phyloP scores from a whole-genome alignment of 805 yeast species.

The Saturnispora serradocipensis region DNA sequence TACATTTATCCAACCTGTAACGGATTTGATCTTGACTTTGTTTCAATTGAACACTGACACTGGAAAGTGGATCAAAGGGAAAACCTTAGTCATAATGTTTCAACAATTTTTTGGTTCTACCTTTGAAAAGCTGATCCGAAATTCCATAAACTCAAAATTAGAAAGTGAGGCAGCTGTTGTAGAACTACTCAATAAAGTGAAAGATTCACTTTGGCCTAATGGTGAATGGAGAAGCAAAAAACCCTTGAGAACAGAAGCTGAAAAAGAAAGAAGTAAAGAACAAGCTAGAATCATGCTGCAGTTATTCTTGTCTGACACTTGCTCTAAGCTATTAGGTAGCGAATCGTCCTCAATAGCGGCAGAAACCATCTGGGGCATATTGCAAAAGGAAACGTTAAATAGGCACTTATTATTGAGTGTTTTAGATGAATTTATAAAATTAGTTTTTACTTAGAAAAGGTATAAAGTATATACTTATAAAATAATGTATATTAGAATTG shows the following conservation, averaged over 20 bases:
- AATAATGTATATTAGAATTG: neutral
- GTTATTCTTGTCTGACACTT: slow-evolving; percentile 50
- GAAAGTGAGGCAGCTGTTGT: slow-evolving; percentile 38
- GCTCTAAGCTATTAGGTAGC: slow-evolving; percentile 67
- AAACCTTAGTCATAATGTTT: slow-evolving; percentile 69
- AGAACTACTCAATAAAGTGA: slow-evolving; percentile 27
- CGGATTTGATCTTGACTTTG: slow-evolving; percentile 61
- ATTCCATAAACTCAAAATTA: slow-evolving; percentile 30
- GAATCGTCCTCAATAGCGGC: slow-evolving; percentile 58
- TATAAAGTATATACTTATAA: neutral
- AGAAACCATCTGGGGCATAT: slow-evolving; percentile 46
- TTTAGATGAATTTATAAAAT: slow-evolving; percentile 47
- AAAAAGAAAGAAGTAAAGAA: slow-evolving; percentile 42
- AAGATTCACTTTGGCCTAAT: slow-evolving; percentile 39
- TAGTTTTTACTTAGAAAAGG: slow-evolving; percentile 26
- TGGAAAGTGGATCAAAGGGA: slow-evolving; percentile 74
- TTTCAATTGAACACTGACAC: slow-evolving; percentile 49
- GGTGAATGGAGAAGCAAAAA: slow-evolving; percentile 41
- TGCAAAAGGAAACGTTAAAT: slow-evolving; percentile 68
- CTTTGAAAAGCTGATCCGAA: slow-evolving; percentile 54
- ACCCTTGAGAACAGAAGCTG: slow-evolving; percentile 36
- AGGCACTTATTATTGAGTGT: slow-evolving; percentile 51
- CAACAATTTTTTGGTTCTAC: slow-evolving; percentile 87
- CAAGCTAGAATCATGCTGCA: slow-evolving; percentile 52
- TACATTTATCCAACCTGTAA: slow-evolving; percentile 71